Percentiles rank a stretch among this genome's conserved stretches.
These are phyloP conservation scores for Rhododendron williamsianum DNA, from an alignment of 148 eudicot genomes.

Conservation along the genomic window DNA sequence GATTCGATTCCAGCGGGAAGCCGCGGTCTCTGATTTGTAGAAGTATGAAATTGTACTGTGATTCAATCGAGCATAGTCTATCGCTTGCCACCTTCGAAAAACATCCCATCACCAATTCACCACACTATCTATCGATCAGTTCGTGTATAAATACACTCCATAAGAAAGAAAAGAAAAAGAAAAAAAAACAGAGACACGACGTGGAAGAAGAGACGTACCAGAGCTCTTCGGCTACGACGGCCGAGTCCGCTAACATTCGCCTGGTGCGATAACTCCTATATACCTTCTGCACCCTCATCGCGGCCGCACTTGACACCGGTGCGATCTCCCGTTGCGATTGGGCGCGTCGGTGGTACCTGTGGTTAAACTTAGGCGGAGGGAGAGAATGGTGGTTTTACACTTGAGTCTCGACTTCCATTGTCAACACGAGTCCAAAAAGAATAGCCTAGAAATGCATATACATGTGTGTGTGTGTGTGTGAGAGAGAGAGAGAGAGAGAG, in stretches of 20 bases:
- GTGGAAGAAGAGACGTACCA: not conserved
- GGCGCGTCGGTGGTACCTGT: not conserved
- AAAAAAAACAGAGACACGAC: not conserved
- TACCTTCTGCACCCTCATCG: constrained; percentile 1
- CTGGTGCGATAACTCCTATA: constrained; percentile 2
- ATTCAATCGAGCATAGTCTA: constrained; percentile 64
- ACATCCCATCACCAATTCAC: not conserved
- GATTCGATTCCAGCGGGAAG: constrained; percentile 74
- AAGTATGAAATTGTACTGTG: constrained; percentile 76
- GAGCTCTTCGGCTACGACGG: not conserved
- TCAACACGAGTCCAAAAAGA: not conserved
- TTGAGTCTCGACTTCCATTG: constrained; percentile 36
- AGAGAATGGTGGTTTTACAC: not conserved
- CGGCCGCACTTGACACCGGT: not conserved
- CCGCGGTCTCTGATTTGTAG: constrained; percentile 55
- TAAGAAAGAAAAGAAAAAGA: too few species aligned
- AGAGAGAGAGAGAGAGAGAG: not conserved
- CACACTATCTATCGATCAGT: not conserved
- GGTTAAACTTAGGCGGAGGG: not conserved
- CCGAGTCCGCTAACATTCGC: not conserved
- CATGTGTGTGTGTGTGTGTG: not conserved
- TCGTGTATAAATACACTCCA: too few species aligned
- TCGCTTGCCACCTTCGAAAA: constrained; percentile 81
- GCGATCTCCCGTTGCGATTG: not conserved
- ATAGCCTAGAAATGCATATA: not conserved